phyloP scores from a whole-genome alignment of 495 filamentous ascomycete species.

The Penicillium desertorum region DNA sequence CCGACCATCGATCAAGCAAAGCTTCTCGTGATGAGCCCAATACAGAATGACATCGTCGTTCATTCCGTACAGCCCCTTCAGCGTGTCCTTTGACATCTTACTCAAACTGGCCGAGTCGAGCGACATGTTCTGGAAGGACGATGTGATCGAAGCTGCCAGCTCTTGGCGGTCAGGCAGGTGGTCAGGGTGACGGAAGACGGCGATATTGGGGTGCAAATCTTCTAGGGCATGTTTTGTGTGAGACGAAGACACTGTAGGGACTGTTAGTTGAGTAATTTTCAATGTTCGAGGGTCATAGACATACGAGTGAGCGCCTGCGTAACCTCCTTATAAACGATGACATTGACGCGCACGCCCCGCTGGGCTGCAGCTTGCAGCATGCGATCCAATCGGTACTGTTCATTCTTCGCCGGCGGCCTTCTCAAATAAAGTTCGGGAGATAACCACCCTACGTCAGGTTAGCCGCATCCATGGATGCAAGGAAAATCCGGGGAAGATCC shows the following conservation, averaged over 20 bases:
- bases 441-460: constrained; percentile 65
- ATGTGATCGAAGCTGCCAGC: constrained; percentile 49
- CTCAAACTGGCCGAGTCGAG: constrained; percentile 52
- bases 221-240: constrained; percentile 87
- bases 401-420: constrained; percentile 76
- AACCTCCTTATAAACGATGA: constrained; percentile 96
- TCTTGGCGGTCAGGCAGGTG: constrained; percentile 73
- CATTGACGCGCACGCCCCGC: constrained; percentile 81
- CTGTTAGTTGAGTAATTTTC: not conserved
- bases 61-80: constrained; percentile 78
- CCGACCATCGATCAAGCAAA: constrained; percentile 76
- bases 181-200: constrained; percentile 89
- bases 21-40: constrained; percentile 96
- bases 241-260: constrained; percentile 63
- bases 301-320: constrained; percentile 81
- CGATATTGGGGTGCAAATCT: constrained; percentile 78
- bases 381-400: constrained; percentile 82
- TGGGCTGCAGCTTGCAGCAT: constrained; percentile 87
- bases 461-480: constrained; percentile 1
- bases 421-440: constrained; percentile 88
- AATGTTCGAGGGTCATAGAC: constrained; percentile 30
- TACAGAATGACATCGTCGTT: constrained; percentile 80
- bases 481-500: not conserved
- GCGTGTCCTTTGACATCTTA: constrained; percentile 61
- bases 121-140: constrained; percentile 52